Percentiles rank a stretch among this genome's conserved stretches.
These are phyloP conservation scores for Clarireedia homoeocarpa DNA, from an alignment of 2,329 filamentous ascomycete genomes.

Conservation along the genomic window DNA sequence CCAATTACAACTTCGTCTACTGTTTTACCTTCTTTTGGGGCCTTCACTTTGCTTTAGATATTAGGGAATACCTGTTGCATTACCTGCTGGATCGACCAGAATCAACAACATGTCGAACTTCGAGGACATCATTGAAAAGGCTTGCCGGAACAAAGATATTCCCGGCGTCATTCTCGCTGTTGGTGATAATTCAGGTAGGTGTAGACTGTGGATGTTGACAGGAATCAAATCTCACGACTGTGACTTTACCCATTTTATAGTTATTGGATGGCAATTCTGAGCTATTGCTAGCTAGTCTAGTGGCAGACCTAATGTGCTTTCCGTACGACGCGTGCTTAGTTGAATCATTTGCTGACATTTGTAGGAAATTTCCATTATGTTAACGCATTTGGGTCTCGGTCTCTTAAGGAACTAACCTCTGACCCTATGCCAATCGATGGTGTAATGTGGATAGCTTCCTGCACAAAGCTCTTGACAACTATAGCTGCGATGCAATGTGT, in stretches of 20 bases:
- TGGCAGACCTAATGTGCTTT: no score
- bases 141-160: slow-evolving; percentile 15
- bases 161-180: slow-evolving; percentile 18
- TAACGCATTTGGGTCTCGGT: slow-evolving; percentile 30
- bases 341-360: neutral
- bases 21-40: neutral
- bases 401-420: slow-evolving; percentile 42
- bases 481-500: slow-evolving; percentile 50
- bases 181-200: slow-evolving; percentile 15
- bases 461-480: slow-evolving; percentile 46
- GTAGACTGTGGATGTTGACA: neutral
- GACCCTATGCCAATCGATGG: slow-evolving; percentile 52
- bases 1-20: neutral
- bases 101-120: slow-evolving; percentile 14
- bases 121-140: slow-evolving; percentile 16
- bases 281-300: no score
- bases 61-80: neutral
- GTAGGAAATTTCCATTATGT: slow-evolving; percentile 32
- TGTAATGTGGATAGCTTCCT: slow-evolving; percentile 52
- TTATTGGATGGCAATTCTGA: neutral
- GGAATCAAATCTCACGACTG: neutral
- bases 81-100: neutral
- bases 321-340: no score
- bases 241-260: neutral
- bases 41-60: neutral